Percentiles rank a stretch among this genome's conserved stretches.
These are phyloP conservation scores for Boletellus ananiceps DNA, from an alignment of 768 basidiomycete species.

Conservation along the genomic window DNA sequence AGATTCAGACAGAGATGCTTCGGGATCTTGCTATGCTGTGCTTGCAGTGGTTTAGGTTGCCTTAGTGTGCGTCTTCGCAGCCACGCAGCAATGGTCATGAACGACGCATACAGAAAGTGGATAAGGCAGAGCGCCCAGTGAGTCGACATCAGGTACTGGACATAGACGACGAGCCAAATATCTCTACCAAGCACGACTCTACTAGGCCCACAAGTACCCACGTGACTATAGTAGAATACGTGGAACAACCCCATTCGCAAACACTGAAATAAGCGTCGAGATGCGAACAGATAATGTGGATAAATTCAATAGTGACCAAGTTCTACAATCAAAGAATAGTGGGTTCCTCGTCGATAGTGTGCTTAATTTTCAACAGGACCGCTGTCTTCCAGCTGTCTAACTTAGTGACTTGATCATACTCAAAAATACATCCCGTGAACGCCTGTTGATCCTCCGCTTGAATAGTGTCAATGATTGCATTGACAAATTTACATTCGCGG, in stretches of 20 bases:
- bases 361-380: constrained; percentile 89
- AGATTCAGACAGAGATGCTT: constrained; percentile 65
- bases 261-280: not conserved
- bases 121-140: constrained; percentile 47
- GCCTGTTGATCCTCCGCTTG: constrained; percentile 65
- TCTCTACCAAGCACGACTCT: not conserved
- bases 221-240: constrained; percentile 21
- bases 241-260: constrained; percentile 11
- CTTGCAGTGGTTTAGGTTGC: constrained; percentile 45
- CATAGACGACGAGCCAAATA: constrained; percentile 4
- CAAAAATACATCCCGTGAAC: constrained; percentile 82
- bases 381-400: constrained; percentile 96
- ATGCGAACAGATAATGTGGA: not conserved
- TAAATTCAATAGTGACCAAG: not conserved
- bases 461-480: constrained; percentile 71
- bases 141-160: constrained; percentile 34
- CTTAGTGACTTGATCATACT: constrained; percentile 89
- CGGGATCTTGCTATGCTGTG: constrained; percentile 55
- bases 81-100: constrained; percentile 38
- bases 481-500: constrained; percentile 87
- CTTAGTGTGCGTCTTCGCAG: constrained; percentile 34
- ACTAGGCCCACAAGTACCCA: constrained; percentile 1
- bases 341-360: constrained; percentile 59
- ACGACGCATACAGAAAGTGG: constrained; percentile 52
- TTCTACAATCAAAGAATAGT: constrained; percentile 24